A percentile compares a stretch with the other conserved stretches of the same genome.
Evolutionary conservation across 1,139 yeast species (phyloP).

Genomic region (Zygosaccharomyces pseudobailii): DNA sequence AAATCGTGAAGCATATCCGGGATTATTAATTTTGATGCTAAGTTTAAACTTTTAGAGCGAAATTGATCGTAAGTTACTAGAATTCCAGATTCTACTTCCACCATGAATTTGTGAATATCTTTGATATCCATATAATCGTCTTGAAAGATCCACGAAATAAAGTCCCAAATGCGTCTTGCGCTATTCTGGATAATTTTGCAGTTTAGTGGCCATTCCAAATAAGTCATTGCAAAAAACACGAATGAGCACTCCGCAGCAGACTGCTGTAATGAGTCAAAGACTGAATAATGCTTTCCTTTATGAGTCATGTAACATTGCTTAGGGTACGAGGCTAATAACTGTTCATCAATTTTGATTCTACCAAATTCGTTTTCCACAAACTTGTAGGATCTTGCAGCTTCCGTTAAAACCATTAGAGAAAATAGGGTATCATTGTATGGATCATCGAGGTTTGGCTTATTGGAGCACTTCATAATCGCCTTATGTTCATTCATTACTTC

Average conservation of each 20-base stretch:
- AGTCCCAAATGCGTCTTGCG: constrained; percentile 7
- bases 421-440: constrained; percentile 9
- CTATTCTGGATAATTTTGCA: constrained; percentile 8
- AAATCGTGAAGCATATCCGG: constrained; percentile 8
- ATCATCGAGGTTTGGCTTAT: background rate
- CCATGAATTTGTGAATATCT: constrained; percentile 5
- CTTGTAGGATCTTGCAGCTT: constrained; percentile 8
- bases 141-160: constrained; percentile 9
- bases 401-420: constrained; percentile 4
- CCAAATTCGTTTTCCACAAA: constrained; percentile 10
- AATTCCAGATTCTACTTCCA: constrained; percentile 6
- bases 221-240: constrained; percentile 3
- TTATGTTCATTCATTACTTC: constrained; percentile 31
- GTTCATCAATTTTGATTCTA: background rate
- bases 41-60: background rate
- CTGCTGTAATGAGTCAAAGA: constrained; percentile 13
- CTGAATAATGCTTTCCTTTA: constrained; percentile 6
- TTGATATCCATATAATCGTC: background rate
- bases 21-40: constrained; percentile 7
- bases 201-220: background rate
- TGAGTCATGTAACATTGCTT: constrained; percentile 1
- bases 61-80: constrained; percentile 7
- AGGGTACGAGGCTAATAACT: background rate
- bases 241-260: constrained; percentile 10
- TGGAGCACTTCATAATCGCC: constrained; percentile 24